Evolutionary conservation across 2,329 filamentous ascomycete species (phyloP).

Genomic region (Fusarium nodosum): DNA sequence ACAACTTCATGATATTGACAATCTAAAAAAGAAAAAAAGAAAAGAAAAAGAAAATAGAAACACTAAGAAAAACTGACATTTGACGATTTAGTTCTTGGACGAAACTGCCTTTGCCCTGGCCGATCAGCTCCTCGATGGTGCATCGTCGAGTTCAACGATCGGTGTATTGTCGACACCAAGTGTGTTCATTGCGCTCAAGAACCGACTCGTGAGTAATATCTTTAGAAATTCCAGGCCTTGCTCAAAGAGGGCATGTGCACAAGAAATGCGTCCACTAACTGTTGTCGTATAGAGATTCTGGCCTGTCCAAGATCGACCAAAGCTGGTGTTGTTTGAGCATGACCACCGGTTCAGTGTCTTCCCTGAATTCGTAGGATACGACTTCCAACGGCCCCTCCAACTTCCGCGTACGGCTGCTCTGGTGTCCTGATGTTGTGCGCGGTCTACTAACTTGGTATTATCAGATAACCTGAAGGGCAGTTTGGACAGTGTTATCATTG

Average conservation of each 20-base stretch:
- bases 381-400: conserved; percentile 77
- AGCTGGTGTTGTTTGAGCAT: conserved; percentile 77
- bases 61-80: conserved; percentile 15
- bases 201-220: conserved; percentile 63
- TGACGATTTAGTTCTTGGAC: conserved; percentile 72
- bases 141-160: conserved; percentile 69
- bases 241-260: neutral
- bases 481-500: conserved; percentile 78
- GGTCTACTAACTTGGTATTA: neutral
- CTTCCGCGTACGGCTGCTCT: conserved; percentile 64
- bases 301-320: conserved; percentile 59
- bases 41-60: too few species aligned
- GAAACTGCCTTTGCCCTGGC: conserved; percentile 76
- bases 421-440: neutral
- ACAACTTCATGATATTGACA: conserved; percentile 44
- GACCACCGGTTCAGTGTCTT: conserved; percentile 81
- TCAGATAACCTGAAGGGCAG: conserved; percentile 69
- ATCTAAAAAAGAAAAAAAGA: neutral
- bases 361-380: conserved; percentile 79
- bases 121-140: conserved; percentile 73
- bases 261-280: conserved; percentile 25
- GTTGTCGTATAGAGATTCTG: conserved; percentile 36
- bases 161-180: conserved; percentile 81
- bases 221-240: neutral
- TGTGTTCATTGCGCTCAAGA: conserved; percentile 82